These are phyloP conservation scores for Pythium pyrilobum DNA, from an alignment of 352 stramenopile species.

Conservation along the genomic window DNA sequence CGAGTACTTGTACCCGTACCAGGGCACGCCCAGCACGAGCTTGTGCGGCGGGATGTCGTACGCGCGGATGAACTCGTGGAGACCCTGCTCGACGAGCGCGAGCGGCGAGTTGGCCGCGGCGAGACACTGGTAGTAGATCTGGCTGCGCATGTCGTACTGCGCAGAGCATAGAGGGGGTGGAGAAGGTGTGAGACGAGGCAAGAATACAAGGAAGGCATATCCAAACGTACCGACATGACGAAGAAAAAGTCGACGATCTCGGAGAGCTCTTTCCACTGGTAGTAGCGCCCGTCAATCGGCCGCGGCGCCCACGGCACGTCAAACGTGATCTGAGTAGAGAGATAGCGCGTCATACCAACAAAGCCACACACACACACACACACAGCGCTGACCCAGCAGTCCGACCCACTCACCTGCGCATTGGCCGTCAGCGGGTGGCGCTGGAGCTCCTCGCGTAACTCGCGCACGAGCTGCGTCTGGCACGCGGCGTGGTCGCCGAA, in stretches of 20 bases:
- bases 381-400: not conserved
- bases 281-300: slow-evolving; percentile 78
- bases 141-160: slow-evolving; percentile 89
- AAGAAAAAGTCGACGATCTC: slow-evolving; percentile 79
- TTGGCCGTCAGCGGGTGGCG: slow-evolving; percentile 48
- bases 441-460: slow-evolving; percentile 56
- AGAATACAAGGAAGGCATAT: not conserved
- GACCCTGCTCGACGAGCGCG: slow-evolving; percentile 59
- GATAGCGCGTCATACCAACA: not conserved
- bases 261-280: slow-evolving; percentile 71
- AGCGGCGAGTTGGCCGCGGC: slow-evolving; percentile 81
- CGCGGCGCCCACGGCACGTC: slow-evolving; percentile 75
- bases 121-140: slow-evolving; percentile 89
- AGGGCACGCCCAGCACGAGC: slow-evolving; percentile 87
- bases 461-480: slow-evolving; percentile 44
- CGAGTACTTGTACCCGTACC: slow-evolving; percentile 89
- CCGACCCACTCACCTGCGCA: slow-evolving; percentile 37
- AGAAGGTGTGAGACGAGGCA: not conserved
- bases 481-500: slow-evolving; percentile 35
- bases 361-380: not conserved
- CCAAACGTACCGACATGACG: slow-evolving; percentile 75
- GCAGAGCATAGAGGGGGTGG: not conserved
- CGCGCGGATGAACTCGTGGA: slow-evolving; percentile 71
- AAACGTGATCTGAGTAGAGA: slow-evolving; percentile 72
- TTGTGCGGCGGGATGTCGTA: slow-evolving; percentile 57